These are phyloP conservation scores for Plasmodium fragile DNA, from an alignment of 169 alveolate species.

Conservation along the genomic window DNA sequence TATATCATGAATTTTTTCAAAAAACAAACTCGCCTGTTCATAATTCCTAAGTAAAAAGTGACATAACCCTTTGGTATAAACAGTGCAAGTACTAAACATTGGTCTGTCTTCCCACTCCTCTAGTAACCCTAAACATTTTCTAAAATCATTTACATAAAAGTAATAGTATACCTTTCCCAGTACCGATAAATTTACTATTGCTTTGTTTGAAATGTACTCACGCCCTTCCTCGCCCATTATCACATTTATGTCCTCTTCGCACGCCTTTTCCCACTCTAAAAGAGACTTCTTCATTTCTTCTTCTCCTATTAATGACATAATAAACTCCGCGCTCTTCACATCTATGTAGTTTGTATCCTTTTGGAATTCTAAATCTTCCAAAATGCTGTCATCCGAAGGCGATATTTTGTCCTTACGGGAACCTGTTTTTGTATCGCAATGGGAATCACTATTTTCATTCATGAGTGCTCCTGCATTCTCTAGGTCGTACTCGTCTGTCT, in stretches of 20 bases:
- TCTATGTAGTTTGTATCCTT: slow-evolving; percentile 7
- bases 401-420: background rate
- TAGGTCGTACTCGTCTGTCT: background rate
- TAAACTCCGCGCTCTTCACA: slow-evolving; percentile 33
- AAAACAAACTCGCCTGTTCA: slow-evolving; percentile 24
- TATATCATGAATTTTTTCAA: slow-evolving; percentile 45
- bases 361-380: slow-evolving; percentile 41
- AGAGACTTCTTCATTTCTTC: slow-evolving; percentile 32
- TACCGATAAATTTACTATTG: slow-evolving; percentile 26
- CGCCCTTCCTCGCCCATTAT: background rate
- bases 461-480: background rate
- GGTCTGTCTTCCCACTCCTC: slow-evolving; percentile 63
- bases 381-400: slow-evolving; percentile 7
- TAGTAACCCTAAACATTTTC: slow-evolving; percentile 38
- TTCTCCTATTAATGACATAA: slow-evolving; percentile 42
- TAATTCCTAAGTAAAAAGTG: slow-evolving; percentile 59
- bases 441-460: background rate
- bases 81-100: slow-evolving; percentile 42
- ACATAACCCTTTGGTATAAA: slow-evolving; percentile 52
- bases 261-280: slow-evolving; percentile 10
- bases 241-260: background rate
- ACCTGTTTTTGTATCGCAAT: background rate
- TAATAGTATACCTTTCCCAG: slow-evolving; percentile 25
- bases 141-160: slow-evolving; percentile 53
- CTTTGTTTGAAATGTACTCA: slow-evolving; percentile 23